phyloP scores from a whole-genome alignment of 2,329 filamentous ascomycete genomes.

The Ophiocordyceps camponoti-leonardi region DNA sequence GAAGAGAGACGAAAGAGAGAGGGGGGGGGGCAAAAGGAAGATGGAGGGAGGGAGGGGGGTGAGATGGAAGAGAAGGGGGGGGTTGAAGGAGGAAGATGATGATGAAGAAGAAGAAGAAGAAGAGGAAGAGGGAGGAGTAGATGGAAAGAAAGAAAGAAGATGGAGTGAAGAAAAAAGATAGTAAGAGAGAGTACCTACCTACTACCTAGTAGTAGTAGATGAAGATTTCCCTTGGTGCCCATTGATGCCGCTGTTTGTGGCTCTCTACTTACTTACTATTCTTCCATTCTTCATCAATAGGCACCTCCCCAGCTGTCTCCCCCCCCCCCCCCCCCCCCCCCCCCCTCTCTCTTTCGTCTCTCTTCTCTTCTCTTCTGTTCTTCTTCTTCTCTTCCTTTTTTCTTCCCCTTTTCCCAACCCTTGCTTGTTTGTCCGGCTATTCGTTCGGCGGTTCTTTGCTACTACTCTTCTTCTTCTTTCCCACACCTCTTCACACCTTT shows the following conservation, averaged over 20 bases:
- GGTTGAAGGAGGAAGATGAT: too few relatives aligned
- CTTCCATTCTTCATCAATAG: too few relatives aligned
- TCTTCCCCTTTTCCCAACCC: neutral
- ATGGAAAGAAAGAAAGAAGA: slow-evolving; percentile 2
- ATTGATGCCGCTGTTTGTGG: too few relatives aligned
- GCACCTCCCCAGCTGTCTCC: too few relatives aligned
- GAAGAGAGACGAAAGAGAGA: neutral
- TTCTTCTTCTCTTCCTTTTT: neutral
- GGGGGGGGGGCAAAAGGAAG: neutral
- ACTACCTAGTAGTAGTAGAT: too few relatives aligned
- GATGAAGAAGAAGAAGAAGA: too few relatives aligned
- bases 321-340: neutral
- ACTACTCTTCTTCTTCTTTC: neutral
- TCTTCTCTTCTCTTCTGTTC: neutral
- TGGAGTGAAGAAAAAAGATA: slow-evolving; percentile 1
- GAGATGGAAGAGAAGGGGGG: neutral
- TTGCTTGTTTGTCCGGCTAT: neutral
- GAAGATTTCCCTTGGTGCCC: too few relatives aligned
- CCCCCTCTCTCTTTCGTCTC: neutral
- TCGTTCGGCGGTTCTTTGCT: neutral
- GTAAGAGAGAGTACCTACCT: too few relatives aligned
- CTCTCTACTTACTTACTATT: too few relatives aligned
- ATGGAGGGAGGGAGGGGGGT: too few relatives aligned
- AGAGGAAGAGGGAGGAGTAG: slow-evolving; percentile 3
- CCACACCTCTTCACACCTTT: too few relatives aligned